phyloP scores from a whole-genome alignment of 768 basidiomycete genomes.

The Gymnopilus junonius region DNA sequence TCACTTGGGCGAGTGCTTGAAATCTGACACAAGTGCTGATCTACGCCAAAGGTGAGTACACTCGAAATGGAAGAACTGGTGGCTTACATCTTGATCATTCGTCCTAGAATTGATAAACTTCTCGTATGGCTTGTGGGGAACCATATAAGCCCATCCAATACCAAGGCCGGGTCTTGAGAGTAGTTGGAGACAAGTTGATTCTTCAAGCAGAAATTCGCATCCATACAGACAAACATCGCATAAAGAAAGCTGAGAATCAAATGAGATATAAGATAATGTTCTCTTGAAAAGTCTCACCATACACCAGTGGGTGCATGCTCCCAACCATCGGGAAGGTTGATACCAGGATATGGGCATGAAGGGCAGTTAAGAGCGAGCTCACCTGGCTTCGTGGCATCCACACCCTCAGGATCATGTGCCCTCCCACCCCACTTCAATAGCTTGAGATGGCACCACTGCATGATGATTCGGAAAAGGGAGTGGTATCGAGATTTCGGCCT shows the following conservation, averaged over 20 bases:
- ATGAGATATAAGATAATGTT: not conserved
- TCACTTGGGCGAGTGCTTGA: constrained; percentile 13
- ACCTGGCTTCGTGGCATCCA: constrained; percentile 23
- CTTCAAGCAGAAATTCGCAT: no score
- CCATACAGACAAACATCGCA: constrained; percentile 2
- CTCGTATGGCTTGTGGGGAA: constrained; percentile 4
- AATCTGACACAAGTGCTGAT: constrained; percentile 20
- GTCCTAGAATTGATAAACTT: constrained; percentile 9
- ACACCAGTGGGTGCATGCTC: not conserved
- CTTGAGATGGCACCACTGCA: constrained; percentile 29
- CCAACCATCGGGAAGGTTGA: constrained; percentile 33
- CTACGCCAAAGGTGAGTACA: not conserved
- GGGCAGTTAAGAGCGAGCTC: constrained; percentile 34
- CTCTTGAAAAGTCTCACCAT: not conserved
- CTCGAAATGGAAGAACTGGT: not conserved
- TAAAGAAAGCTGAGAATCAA: constrained; percentile 15
- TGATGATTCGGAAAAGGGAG: constrained; percentile 9
- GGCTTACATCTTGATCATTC: constrained; percentile 12
- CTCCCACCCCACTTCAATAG: constrained; percentile 29
- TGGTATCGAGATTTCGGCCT: not conserved
- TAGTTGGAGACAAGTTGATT: constrained; percentile 14
- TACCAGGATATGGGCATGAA: constrained; percentile 36
- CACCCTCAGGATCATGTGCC: constrained; percentile 24
- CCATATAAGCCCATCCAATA: constrained; percentile 14
- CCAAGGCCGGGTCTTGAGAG: constrained; percentile 12